These are phyloP conservation scores for Melastoma candidum DNA, from an alignment of 441 rosid genomes.

Conservation along the genomic window DNA sequence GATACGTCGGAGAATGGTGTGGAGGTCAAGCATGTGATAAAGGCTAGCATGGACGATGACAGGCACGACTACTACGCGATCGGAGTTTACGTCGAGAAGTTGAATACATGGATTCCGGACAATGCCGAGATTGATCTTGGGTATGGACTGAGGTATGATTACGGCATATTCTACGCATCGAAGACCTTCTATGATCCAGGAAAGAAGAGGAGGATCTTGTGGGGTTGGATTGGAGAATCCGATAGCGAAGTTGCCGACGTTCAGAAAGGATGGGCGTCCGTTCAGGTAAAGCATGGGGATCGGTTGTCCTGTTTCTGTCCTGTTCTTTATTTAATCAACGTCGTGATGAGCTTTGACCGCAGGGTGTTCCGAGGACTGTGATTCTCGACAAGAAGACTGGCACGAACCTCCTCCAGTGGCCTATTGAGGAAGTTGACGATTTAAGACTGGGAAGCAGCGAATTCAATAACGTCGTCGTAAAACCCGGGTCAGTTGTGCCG, in stretches of 20 bases:
- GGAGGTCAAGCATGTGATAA: slow-evolving; percentile 66
- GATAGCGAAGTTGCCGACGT: slow-evolving; percentile 73
- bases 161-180: slow-evolving; percentile 82
- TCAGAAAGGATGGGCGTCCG: slow-evolving; percentile 89
- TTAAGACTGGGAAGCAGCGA: slow-evolving; percentile 48
- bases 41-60: slow-evolving; percentile 75
- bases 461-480: slow-evolving; percentile 30
- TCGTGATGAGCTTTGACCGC: not conserved
- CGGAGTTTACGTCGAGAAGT: slow-evolving; percentile 61
- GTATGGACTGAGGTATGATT: slow-evolving; percentile 73
- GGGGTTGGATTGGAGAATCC: slow-evolving; percentile 91
- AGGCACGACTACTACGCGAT: slow-evolving; percentile 74
- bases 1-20: slow-evolving; percentile 64
- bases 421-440: slow-evolving; percentile 70
- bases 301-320: not conserved
- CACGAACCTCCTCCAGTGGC: slow-evolving; percentile 76
- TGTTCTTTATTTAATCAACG: not conserved
- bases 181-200: slow-evolving; percentile 80
- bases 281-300: slow-evolving; percentile 44
- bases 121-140: slow-evolving; percentile 68
- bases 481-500: slow-evolving; percentile 51
- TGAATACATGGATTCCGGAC: slow-evolving; percentile 61
- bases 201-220: slow-evolving; percentile 56
- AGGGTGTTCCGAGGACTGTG: slow-evolving; percentile 77
- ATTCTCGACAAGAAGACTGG: slow-evolving; percentile 59